Conservation (phyloP, 73 alveolate genomes). For the Paramecium sexaurelia region DNA sequence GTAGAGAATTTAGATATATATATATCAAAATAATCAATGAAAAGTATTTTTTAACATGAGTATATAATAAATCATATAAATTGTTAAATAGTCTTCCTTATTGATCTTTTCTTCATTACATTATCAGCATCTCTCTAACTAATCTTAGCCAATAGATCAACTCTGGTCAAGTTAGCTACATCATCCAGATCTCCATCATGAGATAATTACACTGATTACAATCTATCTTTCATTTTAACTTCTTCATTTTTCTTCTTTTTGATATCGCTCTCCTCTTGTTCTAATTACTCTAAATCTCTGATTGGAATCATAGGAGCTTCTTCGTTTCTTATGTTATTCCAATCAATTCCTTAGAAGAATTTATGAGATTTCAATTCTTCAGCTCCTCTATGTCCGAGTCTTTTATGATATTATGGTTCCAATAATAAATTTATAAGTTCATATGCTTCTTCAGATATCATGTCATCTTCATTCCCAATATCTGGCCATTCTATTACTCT, state of each 20-base stretch:
- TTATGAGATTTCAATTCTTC: slow-evolving; percentile 75
- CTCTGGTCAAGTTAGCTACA: slow-evolving; percentile 47
- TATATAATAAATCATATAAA: background rate
- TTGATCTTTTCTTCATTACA: slow-evolving; percentile 25
- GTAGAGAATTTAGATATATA: background rate
- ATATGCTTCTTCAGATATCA: slow-evolving; percentile 69
- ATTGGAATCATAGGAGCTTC: slow-evolving; percentile 63
- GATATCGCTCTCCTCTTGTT: slow-evolving; percentile 11
- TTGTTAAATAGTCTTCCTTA: background rate
- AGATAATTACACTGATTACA: background rate
- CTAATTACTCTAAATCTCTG: slow-evolving; percentile 27
- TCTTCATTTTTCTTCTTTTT: slow-evolving; percentile 34
- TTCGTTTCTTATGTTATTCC: slow-evolving; percentile 51
- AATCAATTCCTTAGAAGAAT: slow-evolving; percentile 71
- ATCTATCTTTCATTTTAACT: slow-evolving; percentile 46
- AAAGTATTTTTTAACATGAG: background rate
- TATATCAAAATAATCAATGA: background rate
- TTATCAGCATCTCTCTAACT: slow-evolving; percentile 64
- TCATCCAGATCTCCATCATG: slow-evolving; percentile 34
- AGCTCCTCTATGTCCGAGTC: slow-evolving; percentile 71
- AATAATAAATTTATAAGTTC: slow-evolving; percentile 73
- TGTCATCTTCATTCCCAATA: slow-evolving; percentile 71
- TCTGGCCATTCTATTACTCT: slow-evolving; percentile 64
- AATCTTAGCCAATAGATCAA: slow-evolving; percentile 55
- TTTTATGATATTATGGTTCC: slow-evolving; percentile 66